Evolutionary conservation across 2,329 filamentous ascomycete genomes (phyloP).

Genomic region (Penicillium sp.): DNA sequence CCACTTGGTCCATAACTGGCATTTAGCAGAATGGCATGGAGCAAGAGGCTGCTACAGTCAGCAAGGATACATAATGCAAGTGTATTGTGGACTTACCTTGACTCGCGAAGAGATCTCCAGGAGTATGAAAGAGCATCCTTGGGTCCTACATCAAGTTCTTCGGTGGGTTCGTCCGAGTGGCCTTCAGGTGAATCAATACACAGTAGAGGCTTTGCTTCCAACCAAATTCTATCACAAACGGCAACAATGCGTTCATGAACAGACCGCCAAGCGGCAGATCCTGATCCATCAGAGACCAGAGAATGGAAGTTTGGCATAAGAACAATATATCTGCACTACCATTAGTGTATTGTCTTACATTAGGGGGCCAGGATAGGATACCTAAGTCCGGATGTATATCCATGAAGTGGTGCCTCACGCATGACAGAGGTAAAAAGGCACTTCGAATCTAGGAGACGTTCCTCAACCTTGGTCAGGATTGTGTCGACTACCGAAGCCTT

Average conservation of each 20-base stretch:
- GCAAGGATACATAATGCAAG: conserved; percentile 3
- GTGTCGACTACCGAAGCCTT: conserved; percentile 54
- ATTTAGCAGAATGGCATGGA: conserved; percentile 62
- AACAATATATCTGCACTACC: conserved; percentile 47
- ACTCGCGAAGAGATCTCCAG: conserved; percentile 92
- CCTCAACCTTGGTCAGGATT: conserved; percentile 62
- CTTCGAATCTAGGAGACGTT: conserved; percentile 63
- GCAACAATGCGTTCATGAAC: conserved; percentile 53
- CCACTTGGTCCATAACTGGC: conserved; percentile 49
- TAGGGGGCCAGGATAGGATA: conserved; percentile 33
- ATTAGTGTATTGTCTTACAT: neutral
- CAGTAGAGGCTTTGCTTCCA: conserved; percentile 69
- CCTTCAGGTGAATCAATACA: conserved; percentile 96
- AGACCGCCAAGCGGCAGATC: conserved; percentile 30
- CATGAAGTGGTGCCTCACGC: conserved; percentile 65
- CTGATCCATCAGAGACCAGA: conserved; percentile 29
- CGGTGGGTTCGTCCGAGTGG: conserved; percentile 58
- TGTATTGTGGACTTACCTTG: conserved; percentile 59
- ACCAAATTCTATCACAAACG: conserved; percentile 71
- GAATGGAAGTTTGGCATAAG: conserved; percentile 43
- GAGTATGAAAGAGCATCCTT: conserved; percentile 93
- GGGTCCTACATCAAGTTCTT: conserved; percentile 71
- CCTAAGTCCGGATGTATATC: conserved; percentile 66
- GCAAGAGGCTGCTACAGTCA: conserved; percentile 61
- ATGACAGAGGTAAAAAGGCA: conserved; percentile 66